Conservation (phyloP, 2,329 filamentous ascomycete species). For the Basipetospora chlamydospora region DNA sequence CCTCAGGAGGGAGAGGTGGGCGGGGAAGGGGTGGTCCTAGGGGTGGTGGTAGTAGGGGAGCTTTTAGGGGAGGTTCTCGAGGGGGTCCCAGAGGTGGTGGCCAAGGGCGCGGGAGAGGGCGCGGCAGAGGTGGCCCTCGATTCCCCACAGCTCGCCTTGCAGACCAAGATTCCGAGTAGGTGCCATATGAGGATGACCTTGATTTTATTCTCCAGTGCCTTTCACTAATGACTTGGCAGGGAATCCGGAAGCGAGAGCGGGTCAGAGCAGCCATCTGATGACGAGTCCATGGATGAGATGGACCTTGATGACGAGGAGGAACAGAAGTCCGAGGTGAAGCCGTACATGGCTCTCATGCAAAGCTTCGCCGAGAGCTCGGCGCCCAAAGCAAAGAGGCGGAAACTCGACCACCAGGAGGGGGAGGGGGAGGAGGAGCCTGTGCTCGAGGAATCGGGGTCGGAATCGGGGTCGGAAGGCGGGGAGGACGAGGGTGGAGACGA, state of each 20-base stretch:
- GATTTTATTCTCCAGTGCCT: background rate
- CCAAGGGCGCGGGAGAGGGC: conserved; percentile 19
- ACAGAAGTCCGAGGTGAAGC: conserved; percentile 27
- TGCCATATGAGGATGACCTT: background rate
- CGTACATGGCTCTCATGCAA: conserved; percentile 45
- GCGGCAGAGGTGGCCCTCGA: conserved; percentile 16
- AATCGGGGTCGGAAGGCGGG: conserved; percentile 10
- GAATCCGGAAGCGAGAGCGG: conserved; percentile 8
- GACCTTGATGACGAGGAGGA: conserved; percentile 25
- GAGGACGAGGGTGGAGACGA: conserved; percentile 16
- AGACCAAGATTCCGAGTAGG: conserved; percentile 21
- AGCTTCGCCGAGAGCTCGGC: conserved; percentile 31
- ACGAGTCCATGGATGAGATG: background rate
- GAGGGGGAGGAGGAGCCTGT: conserved; percentile 11
- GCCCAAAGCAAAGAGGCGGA: conserved; percentile 41
- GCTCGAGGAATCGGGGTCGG: too few species aligned
- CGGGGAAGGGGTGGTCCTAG: conserved; percentile 10
- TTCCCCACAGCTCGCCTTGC: conserved; percentile 33
- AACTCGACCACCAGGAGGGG: conserved; percentile 27
- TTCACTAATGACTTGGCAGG: too few species aligned
- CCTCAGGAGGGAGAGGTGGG: conserved; percentile 10
- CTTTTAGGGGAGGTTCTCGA: too few species aligned
- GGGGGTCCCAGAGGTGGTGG: conserved; percentile 15
- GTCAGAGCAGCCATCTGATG: conserved; percentile 9
- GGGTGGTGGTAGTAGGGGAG: too few species aligned